Evolutionary conservation across 2,329 filamentous ascomycete species (phyloP).

Genomic region (Aureobasidium lini): DNA sequence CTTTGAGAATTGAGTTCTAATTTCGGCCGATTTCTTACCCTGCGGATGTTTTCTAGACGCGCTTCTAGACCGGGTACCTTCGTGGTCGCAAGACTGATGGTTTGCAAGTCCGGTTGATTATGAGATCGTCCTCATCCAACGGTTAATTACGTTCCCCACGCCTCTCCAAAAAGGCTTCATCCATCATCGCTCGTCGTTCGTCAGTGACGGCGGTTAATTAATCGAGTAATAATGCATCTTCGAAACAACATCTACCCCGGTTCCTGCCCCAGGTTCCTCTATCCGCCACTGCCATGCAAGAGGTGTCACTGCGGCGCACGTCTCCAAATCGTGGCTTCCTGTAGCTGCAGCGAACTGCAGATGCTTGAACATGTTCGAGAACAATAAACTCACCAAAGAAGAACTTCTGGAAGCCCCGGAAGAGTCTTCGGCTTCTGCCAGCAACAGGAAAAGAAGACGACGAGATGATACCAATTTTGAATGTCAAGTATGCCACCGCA

Average conservation of each 20-base stretch:
- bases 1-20: background rate
- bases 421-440: background rate
- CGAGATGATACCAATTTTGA: constrained; percentile 12
- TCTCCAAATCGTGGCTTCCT: background rate
- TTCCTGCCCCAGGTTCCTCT: background rate
- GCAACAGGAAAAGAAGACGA: constrained; percentile 13
- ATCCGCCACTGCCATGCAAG: background rate
- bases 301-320: background rate
- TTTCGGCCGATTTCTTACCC: background rate
- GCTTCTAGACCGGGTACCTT: background rate
- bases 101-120: background rate
- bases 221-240: background rate
- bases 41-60: background rate
- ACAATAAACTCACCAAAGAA: background rate
- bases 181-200: background rate
- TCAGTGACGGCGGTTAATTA: constrained; percentile 2
- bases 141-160: background rate
- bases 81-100: background rate
- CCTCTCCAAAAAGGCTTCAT: background rate
- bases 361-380: constrained; percentile 3
- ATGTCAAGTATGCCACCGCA: constrained; percentile 18
- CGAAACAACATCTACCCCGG: background rate
- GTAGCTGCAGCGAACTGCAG: background rate
- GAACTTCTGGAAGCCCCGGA: background rate
- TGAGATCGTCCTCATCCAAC: background rate